A percentile compares a stretch with the other conserved stretches of the same genome.
Conservation (phyloP, 1,284 basidiomycete genomes). For the Leccinum huronense region DNA sequence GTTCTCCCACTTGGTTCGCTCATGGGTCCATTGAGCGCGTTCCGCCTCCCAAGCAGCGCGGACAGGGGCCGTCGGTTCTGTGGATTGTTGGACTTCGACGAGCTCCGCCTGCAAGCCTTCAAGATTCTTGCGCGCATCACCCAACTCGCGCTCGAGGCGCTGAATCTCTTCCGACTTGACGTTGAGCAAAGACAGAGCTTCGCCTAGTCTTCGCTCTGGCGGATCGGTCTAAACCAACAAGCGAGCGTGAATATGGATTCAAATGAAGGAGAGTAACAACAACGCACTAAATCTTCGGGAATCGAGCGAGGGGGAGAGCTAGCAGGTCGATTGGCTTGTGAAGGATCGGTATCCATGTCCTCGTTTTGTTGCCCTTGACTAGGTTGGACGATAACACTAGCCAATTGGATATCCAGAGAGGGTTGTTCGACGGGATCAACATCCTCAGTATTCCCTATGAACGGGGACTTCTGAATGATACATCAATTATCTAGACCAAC, state of each 20-base stretch:
- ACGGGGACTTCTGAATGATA: constrained; percentile 4
- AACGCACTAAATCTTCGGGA: constrained; percentile 25
- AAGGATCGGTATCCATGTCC: constrained; percentile 23
- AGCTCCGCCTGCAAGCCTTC: constrained; percentile 18
- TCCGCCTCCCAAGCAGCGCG: constrained; percentile 29
- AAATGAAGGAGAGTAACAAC: not conserved
- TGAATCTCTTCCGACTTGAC: constrained; percentile 42
- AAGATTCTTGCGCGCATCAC: constrained; percentile 16
- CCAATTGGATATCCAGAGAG: constrained; percentile 26
- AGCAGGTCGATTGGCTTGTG: constrained; percentile 5
- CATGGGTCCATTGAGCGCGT: constrained; percentile 27
- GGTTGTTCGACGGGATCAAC: constrained; percentile 25
- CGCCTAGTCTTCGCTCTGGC: constrained; percentile 31
- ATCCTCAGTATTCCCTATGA: constrained; percentile 9
- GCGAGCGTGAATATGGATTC: not conserved
- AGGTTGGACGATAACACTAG: constrained; percentile 31
- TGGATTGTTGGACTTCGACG: constrained; percentile 11
- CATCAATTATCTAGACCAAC: constrained; percentile 10
- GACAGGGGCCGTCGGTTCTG: constrained; percentile 16
- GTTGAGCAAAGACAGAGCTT: constrained; percentile 36
- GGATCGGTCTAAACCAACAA: constrained; percentile 25
- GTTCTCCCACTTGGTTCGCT: constrained; percentile 27
- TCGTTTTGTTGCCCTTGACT: constrained; percentile 30
- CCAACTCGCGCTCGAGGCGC: constrained; percentile 30
- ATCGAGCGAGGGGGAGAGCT: constrained; percentile 25